Conservation (phyloP, 441 rosid genomes). For the Melastoma candidum region DNA sequence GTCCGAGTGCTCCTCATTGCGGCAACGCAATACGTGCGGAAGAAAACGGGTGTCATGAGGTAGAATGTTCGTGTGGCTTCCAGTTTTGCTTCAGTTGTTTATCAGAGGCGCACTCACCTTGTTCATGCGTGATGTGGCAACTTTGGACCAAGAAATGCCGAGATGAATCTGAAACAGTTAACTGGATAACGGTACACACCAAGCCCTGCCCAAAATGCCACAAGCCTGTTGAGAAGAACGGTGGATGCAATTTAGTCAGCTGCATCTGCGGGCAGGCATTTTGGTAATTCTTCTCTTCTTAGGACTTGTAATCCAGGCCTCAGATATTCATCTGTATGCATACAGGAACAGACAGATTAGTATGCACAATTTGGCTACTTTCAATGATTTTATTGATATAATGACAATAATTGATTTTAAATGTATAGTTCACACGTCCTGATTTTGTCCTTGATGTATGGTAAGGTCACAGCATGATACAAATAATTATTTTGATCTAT, state of each 20-base stretch:
- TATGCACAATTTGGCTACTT: too few species aligned
- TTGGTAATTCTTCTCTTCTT: conserved; percentile 35
- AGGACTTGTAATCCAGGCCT: too few species aligned
- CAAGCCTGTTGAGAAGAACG: conserved; percentile 63
- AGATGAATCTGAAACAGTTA: conserved; percentile 60
- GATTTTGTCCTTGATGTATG: too few species aligned
- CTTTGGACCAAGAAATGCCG: conserved; percentile 68
- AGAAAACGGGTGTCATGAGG: conserved; percentile 61
- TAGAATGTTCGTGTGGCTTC: conserved; percentile 68
- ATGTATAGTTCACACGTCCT: too few species aligned
- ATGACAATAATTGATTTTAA: too few species aligned
- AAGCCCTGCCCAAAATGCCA: conserved; percentile 68
- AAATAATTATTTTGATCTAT: background rate
- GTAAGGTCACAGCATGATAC: too few species aligned
- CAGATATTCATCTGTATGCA: too few species aligned
- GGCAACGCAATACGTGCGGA: conserved; percentile 74
- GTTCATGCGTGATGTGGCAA: conserved; percentile 89
- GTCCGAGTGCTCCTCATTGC: conserved; percentile 86
- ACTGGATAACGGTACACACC: conserved; percentile 63
- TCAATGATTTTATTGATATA: too few species aligned
- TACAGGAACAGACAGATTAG: too few species aligned
- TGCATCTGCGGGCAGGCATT: conserved; percentile 71
- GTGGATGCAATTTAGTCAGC: conserved; percentile 81
- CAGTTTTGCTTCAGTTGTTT: conserved; percentile 71
- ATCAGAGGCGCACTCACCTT: conserved; percentile 73